Evolutionary conservation across 495 filamentous ascomycete genomes (phyloP).

Genomic region (Cercophora sp.): DNA sequence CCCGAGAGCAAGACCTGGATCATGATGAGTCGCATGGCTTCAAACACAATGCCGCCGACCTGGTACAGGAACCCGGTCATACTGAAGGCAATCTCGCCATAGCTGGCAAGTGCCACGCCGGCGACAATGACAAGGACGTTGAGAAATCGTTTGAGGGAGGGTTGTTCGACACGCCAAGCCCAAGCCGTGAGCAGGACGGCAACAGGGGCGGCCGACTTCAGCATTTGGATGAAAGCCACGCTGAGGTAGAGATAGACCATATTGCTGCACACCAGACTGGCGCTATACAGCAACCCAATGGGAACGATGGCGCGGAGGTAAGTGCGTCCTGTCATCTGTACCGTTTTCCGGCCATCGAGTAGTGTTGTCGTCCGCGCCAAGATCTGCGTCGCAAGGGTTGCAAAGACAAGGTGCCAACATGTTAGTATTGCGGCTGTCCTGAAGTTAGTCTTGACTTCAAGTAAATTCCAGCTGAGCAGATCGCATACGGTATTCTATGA

Average conservation of each 20-base stretch:
- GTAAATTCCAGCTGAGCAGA: no score
- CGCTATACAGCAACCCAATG: slow-evolving; percentile 69
- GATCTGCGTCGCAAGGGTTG: slow-evolving; percentile 68
- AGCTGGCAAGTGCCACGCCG: slow-evolving; percentile 68
- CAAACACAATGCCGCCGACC: slow-evolving; percentile 63
- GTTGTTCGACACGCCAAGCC: slow-evolving; percentile 57
- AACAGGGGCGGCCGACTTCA: slow-evolving; percentile 71
- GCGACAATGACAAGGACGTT: slow-evolving; percentile 72
- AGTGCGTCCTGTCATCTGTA: slow-evolving; percentile 64
- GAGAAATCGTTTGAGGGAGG: slow-evolving; percentile 55
- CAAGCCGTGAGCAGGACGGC: slow-evolving; percentile 64
- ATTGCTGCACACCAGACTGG: slow-evolving; percentile 69
- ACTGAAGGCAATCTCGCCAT: slow-evolving; percentile 72
- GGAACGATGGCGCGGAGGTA: slow-evolving; percentile 71
- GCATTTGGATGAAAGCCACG: slow-evolving; percentile 79
- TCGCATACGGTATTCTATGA: slow-evolving; percentile 29
- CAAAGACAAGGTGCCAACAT: slow-evolving; percentile 74
- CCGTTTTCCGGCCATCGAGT: slow-evolving; percentile 62
- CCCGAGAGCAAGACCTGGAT: slow-evolving; percentile 67
- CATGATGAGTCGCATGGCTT: slow-evolving; percentile 73
- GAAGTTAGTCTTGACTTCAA: no score
- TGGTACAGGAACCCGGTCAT: slow-evolving; percentile 68
- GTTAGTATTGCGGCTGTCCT: slow-evolving; percentile 56
- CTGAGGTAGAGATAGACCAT: slow-evolving; percentile 70
- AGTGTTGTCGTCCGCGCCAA: slow-evolving; percentile 63